These are phyloP conservation scores for Populus deltoides DNA, from an alignment of 345 rosid species.

Conservation along the genomic window DNA sequence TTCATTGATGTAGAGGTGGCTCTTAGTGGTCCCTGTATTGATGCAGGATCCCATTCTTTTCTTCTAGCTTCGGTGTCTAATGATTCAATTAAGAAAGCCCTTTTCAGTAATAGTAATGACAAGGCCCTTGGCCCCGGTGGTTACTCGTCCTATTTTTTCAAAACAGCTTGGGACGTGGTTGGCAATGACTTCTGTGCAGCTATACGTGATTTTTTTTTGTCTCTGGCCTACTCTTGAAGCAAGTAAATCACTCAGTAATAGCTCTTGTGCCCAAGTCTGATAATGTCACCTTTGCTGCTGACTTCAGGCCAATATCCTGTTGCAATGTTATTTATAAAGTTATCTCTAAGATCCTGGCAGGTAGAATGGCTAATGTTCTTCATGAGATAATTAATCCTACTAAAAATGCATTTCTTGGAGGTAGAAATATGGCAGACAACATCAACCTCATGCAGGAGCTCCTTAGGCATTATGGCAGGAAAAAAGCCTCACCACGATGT, in stretches of 20 bases:
- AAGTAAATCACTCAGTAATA: not conserved
- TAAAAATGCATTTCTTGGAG: not conserved
- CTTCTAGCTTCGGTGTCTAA: too few relatives aligned
- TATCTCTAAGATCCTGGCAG: not conserved
- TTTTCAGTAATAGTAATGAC: too few relatives aligned
- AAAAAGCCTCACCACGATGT: too few relatives aligned
- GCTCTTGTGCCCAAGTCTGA: not conserved
- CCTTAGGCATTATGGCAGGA: not conserved
- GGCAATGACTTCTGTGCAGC: not conserved
- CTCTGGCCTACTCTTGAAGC: not conserved
- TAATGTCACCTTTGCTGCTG: not conserved
- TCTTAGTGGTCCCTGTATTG: too few relatives aligned
- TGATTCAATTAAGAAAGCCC: too few relatives aligned
- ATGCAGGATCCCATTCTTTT: too few relatives aligned
- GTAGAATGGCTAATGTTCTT: fast-evolving
- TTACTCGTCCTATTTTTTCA: not conserved
- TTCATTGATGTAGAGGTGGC: too few relatives aligned
- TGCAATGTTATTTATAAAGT: not conserved
- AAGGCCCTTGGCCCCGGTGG: not conserved
- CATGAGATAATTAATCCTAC: not conserved
- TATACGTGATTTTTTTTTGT: not conserved
- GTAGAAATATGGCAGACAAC: not conserved
- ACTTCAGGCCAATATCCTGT: not conserved
- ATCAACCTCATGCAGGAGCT: not conserved
- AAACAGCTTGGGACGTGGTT: not conserved